These are phyloP conservation scores for Coccomyxa sp. DNA, from an alignment of 139 green algal species.

Conservation along the genomic window DNA sequence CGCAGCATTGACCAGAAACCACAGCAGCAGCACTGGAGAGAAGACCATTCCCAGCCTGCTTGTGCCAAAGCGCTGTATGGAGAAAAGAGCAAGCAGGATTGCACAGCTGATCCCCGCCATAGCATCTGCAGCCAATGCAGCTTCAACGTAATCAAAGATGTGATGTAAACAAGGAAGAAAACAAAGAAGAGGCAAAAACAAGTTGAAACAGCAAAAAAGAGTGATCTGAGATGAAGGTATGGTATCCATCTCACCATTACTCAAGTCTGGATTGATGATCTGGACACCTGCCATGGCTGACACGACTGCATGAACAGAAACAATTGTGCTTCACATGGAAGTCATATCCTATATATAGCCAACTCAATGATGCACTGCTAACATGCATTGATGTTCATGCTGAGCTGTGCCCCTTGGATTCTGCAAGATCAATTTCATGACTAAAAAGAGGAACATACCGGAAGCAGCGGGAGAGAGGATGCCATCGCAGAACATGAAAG, in stretches of 20 bases:
- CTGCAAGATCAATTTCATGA: too few species aligned
- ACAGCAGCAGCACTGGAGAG: constrained; percentile 45
- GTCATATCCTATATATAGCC: too few species aligned
- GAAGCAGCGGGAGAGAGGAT: not conserved
- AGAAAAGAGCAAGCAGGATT: constrained; percentile 45
- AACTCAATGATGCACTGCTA: too few species aligned
- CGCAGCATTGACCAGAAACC: constrained; percentile 14
- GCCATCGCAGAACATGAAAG: not conserved
- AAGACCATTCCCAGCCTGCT: constrained; percentile 35
- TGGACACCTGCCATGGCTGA: not conserved
- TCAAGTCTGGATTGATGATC: not conserved
- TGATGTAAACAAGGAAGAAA: not conserved
- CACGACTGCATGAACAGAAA: not conserved
- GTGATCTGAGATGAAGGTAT: too few species aligned
- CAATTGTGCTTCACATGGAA: too few species aligned
- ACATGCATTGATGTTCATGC: too few species aligned
- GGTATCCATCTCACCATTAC: not conserved
- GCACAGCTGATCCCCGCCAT: constrained; percentile 18
- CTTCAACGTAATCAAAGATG: not conserved
- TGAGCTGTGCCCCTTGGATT: too few species aligned
- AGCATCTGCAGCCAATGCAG: not conserved
- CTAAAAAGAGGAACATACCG: not conserved
- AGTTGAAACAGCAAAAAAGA: not conserved
- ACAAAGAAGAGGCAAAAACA: too few species aligned
- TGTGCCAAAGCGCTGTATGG: constrained; percentile 42